These are phyloP conservation scores for Scheffersomyces ergatensis DNA, from an alignment of 805 yeast species.

Conservation along the genomic window DNA sequence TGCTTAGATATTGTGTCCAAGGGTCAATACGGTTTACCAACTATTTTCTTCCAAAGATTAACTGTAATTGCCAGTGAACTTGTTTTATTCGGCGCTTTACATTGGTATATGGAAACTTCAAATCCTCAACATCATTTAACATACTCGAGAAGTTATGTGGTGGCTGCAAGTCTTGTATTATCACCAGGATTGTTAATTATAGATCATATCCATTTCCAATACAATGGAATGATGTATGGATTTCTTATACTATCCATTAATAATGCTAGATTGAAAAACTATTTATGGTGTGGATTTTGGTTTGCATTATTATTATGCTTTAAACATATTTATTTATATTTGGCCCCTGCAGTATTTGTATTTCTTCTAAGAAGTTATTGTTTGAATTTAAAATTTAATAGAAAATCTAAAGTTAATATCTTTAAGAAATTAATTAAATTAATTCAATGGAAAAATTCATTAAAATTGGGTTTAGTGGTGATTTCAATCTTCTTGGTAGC, in stretches of 20 bases:
- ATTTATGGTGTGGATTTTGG: conserved; percentile 61
- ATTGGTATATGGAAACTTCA: conserved; percentile 59
- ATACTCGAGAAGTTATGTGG: conserved; percentile 59
- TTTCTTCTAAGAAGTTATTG: conserved; percentile 74
- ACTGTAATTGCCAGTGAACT: conserved; percentile 80
- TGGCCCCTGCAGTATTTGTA: conserved; percentile 92
- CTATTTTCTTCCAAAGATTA: conserved; percentile 74
- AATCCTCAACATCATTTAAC: conserved; percentile 24
- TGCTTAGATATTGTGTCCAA: conserved; percentile 65
- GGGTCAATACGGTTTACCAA: conserved; percentile 75
- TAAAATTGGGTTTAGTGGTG: conserved; percentile 65
- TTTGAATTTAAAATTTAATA: conserved; percentile 40
- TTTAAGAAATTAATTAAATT: conserved; percentile 29
- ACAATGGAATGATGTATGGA: conserved; percentile 92
- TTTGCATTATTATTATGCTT: conserved; percentile 83
- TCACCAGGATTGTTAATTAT: conserved; percentile 89
- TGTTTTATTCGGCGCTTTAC: conserved; percentile 66
- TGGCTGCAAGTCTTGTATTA: conserved; percentile 76
- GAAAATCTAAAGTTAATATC: conserved; percentile 17
- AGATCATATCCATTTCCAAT: conserved; percentile 96
- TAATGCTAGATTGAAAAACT: conserved; percentile 58
- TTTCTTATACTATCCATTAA: conserved; percentile 71
- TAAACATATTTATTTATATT: conserved; percentile 88
- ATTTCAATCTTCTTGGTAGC: conserved; percentile 60
- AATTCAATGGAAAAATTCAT: conserved; percentile 54